Base-by-base conservation (phyloP, 2,329 filamentous ascomycete genomes). In the Aspergillus oerlinghausenensis region DNA sequence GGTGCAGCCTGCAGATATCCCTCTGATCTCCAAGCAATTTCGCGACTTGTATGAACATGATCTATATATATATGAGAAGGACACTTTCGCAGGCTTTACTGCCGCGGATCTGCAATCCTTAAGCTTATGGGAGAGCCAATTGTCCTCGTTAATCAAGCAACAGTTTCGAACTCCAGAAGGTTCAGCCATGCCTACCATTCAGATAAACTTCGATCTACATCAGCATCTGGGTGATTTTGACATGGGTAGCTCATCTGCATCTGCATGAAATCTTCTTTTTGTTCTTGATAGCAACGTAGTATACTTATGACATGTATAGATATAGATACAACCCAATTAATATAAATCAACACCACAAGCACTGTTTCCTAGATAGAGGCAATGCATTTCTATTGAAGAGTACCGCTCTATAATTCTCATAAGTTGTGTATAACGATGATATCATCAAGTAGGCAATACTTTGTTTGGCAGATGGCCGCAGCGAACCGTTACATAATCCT, bases 11-110 rank as follows among this genome's bases (percentile, higher is more conserved):
- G 51, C 49, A 3, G 40, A 55, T 6, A n/a, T 61, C 1, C n/a
- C 60, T 1, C 32, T 49, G 2, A 8, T 67, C 5, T 57, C 52
- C 1, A 21, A 35, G 2, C 48, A 50, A 10, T 54, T 58, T 11
- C 51, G 50, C 3, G 10, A 55, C 14, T 21, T 59, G n/a, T 53
- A 10, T n/a, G 47, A 58, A n/a, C 42, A 29, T 10, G 66, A 69
- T 57, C 48, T 63, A 56, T 69, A 69, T 61, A 57, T 60, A 4
- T 54, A 50, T 53, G 49, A 48, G 38, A 60, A 56, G 23, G 43
- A 32, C 7, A 28, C 55, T 9, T 49, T 35, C 25, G 58, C 60
- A 17, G 59, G 54, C n/a, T 66, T 63, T 35, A 52, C 49, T 0
- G 40, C 40, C 3, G 55, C 56, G 4, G 43, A 56, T 49, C 48